Evolutionary conservation across 2,329 filamentous ascomycete species (phyloP).

Genomic region (Colletotrichum paranaense): DNA sequence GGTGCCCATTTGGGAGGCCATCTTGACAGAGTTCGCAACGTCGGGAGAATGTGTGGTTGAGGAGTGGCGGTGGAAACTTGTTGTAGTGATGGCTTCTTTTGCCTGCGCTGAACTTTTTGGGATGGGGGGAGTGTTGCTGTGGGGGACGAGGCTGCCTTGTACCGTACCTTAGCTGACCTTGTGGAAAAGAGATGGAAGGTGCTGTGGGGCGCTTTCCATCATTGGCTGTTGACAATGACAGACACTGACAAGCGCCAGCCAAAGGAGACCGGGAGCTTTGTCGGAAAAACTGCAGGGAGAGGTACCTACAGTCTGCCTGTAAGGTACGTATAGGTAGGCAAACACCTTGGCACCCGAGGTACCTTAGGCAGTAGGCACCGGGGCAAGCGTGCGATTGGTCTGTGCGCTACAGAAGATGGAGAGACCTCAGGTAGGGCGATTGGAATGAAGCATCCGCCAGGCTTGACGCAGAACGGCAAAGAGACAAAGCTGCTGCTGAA

Average conservation of each 20-base stretch:
- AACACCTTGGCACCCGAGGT: too few species aligned
- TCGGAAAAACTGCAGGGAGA: constrained; percentile 29
- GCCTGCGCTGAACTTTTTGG: constrained; percentile 30
- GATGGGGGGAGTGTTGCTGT: constrained; percentile 30
- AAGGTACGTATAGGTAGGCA: too few species aligned
- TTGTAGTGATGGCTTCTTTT: constrained; percentile 22
- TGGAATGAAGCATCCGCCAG: background rate
- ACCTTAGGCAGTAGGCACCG: too few species aligned
- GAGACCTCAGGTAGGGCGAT: background rate
- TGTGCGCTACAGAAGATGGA: background rate
- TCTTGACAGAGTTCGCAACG: constrained; percentile 48
- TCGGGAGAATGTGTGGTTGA: constrained; percentile 1
- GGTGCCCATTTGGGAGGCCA: constrained; percentile 67
- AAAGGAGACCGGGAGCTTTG: background rate
- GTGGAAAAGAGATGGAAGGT: constrained; percentile 30
- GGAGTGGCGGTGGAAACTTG: constrained; percentile 6
- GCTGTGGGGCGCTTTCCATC: constrained; percentile 20
- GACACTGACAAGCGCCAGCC: background rate
- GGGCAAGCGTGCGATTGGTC: background rate
- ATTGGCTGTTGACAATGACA: constrained; percentile 17
- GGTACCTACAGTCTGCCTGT: background rate
- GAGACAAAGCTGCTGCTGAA: background rate
- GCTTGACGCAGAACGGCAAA: background rate
- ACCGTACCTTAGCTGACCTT: constrained; percentile 4
- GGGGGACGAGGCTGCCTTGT: constrained; percentile 29